phyloP scores from a whole-genome alignment of 1,139 yeast genomes.

The Maudiozyma humilis region DNA sequence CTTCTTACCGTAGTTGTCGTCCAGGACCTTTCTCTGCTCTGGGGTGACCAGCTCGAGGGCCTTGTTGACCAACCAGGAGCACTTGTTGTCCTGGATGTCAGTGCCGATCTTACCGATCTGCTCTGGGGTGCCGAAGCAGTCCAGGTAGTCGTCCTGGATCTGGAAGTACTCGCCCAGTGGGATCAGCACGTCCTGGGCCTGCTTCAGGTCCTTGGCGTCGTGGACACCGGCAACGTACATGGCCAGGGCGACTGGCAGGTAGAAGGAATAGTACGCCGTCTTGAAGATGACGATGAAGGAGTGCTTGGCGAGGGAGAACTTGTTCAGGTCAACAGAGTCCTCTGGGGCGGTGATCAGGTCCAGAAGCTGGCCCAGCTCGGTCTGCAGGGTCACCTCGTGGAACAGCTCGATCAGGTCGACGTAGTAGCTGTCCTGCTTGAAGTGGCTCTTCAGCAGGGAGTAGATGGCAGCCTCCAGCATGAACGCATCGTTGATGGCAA shows the following conservation, averaged over 20 bases:
- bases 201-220: slow-evolving; percentile 67
- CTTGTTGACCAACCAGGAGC: slow-evolving; percentile 95
- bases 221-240: slow-evolving; percentile 84
- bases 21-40: slow-evolving; percentile 76
- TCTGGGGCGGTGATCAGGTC: slow-evolving; percentile 97
- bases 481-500: slow-evolving; percentile 95
- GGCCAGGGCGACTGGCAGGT: slow-evolving; percentile 94
- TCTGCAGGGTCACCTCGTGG: slow-evolving; percentile 92
- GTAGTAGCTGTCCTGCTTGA: slow-evolving; percentile 73
- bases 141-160: slow-evolving; percentile 95
- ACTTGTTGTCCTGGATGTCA: slow-evolving; percentile 95
- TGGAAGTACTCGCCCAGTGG: slow-evolving; percentile 98
- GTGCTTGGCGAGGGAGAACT: slow-evolving; percentile 82
- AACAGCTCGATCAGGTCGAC: slow-evolving; percentile 86
- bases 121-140: slow-evolving; percentile 95
- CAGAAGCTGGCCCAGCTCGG: slow-evolving; percentile 92
- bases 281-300: slow-evolving; percentile 92
- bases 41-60: slow-evolving; percentile 74
- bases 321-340: slow-evolving; percentile 78
- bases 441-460: slow-evolving; percentile 78
- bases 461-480: slow-evolving; percentile 96
- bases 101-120: slow-evolving; percentile 98
- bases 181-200: slow-evolving; percentile 78
- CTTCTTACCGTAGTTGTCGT: slow-evolving; percentile 84
- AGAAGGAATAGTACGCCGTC: slow-evolving; percentile 96